These are phyloP conservation scores for Gymnopus androsaceus DNA, from an alignment of 1,284 basidiomycete species.

Conservation along the genomic window DNA sequence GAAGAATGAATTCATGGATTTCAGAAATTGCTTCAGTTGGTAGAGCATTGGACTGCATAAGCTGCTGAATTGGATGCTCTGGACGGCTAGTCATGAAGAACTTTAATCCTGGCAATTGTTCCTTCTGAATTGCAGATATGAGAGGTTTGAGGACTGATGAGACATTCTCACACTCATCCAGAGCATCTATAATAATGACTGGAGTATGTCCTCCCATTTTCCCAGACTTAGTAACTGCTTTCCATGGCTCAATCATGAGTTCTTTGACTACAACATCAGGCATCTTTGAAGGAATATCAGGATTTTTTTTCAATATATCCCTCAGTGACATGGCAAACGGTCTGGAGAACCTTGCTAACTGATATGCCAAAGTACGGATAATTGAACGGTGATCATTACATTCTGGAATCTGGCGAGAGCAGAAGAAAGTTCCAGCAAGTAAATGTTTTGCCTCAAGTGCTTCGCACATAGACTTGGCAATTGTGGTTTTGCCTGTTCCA, in stretches of 20 bases:
- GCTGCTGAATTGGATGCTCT: no score
- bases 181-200: no score
- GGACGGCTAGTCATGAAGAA: no score
- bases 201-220: no score
- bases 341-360: background rate
- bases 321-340: background rate
- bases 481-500: conserved; percentile 6
- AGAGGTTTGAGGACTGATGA: no score
- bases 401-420: background rate
- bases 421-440: conserved; percentile 6
- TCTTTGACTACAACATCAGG: background rate
- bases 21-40: conserved; percentile 5
- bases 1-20: conserved; percentile 11
- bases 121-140: no score
- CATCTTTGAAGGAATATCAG: background rate
- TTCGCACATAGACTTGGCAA: conserved; percentile 1
- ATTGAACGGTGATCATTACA: background rate
- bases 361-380: conserved; percentile 2
- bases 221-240: no score
- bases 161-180: no score
- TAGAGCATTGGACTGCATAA: no score
- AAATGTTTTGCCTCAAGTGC: background rate
- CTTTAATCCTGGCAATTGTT: no score
- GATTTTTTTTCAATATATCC: background rate
- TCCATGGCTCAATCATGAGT: background rate